Evolutionary conservation across 2,329 filamentous ascomycete genomes (phyloP).

Genomic region (Neodidymelliopsis sp.): DNA sequence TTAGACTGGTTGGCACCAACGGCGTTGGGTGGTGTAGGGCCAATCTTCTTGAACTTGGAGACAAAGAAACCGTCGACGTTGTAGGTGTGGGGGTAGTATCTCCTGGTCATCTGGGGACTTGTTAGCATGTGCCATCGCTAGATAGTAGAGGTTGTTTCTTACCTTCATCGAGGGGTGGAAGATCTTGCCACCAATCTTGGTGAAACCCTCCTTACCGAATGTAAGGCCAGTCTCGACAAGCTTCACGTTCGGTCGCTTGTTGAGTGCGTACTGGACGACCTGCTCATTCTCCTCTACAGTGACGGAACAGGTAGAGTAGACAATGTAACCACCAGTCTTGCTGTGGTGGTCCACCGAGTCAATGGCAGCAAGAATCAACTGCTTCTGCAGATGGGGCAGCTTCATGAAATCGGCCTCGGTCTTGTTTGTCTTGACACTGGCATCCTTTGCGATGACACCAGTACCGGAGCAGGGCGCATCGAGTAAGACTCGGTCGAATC

Average conservation of each 20-base stretch:
- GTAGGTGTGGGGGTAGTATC: constrained; percentile 49
- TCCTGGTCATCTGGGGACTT: constrained; percentile 33
- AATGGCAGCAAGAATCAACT: constrained; percentile 89
- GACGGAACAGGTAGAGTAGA: constrained; percentile 96
- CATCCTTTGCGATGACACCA: constrained; percentile 96
- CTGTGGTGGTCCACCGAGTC: constrained; percentile 91
- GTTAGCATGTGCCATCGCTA: constrained; percentile 58
- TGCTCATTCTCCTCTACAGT: constrained; percentile 93
- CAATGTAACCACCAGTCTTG: constrained; percentile 92
- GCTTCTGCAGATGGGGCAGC: constrained; percentile 93
- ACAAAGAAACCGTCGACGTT: constrained; percentile 96
- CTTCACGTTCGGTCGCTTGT: constrained; percentile 89
- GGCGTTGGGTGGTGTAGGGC: constrained; percentile 71
- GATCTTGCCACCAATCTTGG: constrained; percentile 85
- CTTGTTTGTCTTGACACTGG: constrained; percentile 98
- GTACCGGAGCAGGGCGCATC: constrained; percentile 97
- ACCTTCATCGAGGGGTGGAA: constrained; percentile 87
- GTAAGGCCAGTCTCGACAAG: constrained; percentile 89
- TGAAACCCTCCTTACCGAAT: constrained; percentile 94
- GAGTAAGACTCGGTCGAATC: constrained; percentile 92
- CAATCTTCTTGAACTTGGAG: constrained; percentile 94
- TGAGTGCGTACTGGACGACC: constrained; percentile 91
- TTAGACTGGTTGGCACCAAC: constrained; percentile 45
- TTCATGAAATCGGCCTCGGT: constrained; percentile 93
- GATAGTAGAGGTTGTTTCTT: constrained; percentile 53